Evolutionary conservation across 495 filamentous ascomycete species (phyloP), one percentile per base, ranked within the genome.

Genomic region (Talaromyces ruber): DNA sequence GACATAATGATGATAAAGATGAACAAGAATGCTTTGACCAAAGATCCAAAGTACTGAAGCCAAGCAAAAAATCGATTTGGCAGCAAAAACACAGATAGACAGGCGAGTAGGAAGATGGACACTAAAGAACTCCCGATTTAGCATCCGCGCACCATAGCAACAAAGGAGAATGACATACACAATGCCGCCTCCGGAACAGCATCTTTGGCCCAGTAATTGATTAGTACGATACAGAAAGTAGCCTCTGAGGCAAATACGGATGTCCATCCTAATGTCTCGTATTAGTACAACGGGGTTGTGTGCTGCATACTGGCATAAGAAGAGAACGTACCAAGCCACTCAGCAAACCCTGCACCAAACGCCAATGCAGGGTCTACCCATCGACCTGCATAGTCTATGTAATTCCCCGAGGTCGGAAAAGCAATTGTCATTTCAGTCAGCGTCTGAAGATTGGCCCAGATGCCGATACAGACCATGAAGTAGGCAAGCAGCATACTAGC

Each of bases 141-240:
- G 9, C 12, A 34, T 34, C 9, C 12, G 8, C 0, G 0, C 30
- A 34, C 9, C 12, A 2, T 34, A 34, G 18, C 0, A 50, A 22
- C 4, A 50, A 11, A 7, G 7, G 43, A 50, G 8, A 18, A 50
- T 22, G 14, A 58, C 66, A 57, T 53, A 68, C 64, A 52, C 16
- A 50, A 65, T 8, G 64, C 65, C 30, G 62, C 64, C 55, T 64
- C 58, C 25, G 60, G 60, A 6, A 66, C 45, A 34, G 55, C n/a
- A 12, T 63, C 64, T 12, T 62, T 53, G 12, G 63, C 63, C 69
- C 68, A 79, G 58, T 69, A 77, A 70, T 50, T 72, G 68, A 53
- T 71, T 62, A 21, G 62, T 65, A 55, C 73, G 70, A 65, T 72
- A 75, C 64, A 77, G 75, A 50, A 76, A 59, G 75, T 72, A 68